Base-by-base conservation (phyloP, 1,139 yeast genomes). In the Groenewaldozyma sp. region DNA sequence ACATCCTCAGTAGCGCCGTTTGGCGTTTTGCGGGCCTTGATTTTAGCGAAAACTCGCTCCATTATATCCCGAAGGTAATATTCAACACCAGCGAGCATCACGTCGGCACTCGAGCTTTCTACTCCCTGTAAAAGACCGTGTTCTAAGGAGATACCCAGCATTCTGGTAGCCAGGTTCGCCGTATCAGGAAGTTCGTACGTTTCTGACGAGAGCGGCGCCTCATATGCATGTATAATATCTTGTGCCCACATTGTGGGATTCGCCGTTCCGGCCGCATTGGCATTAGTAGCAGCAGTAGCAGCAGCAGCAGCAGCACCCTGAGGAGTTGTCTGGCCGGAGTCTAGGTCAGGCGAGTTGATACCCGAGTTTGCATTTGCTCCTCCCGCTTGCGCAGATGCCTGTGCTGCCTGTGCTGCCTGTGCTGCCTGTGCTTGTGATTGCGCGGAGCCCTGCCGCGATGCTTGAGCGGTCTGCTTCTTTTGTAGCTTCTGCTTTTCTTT, bases 211-310 rank as follows among this genome's bases (percentile, higher is more conserved):
- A 91, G 67, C 3, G 94, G 94, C 2, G 93, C 76, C 51, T 84
- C 86, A 41, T 86, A 75, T n/a, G 94, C 94, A 55, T 81, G 88
- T 38, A 82, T 74, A 20, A 91, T 87, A 57, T 93, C 98, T 59
- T 87, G 95, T 22, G 93, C 87, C 94, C 95, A 87, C 51, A 81
- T 81, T 40, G 77, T 73, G 50, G 87, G 65, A 60, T 77, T 73
- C 53, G 78, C 42, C 18, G 29, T 19, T 10, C 24, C 21, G 6
- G 31, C 31, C 6, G 10, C n/a, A 13, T 38, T 34, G 2, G 43
- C 26, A 13, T 65, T 37, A 37, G 37, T 20, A 27, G 31, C 34
- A 24, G 17, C 39, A 9, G 41, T 19, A 21, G 39, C 36, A 24
- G 40, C 42, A 29, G 36, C 29, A 18, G 38, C 37, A 16, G 42